Percentiles rank a stretch among this genome's conserved stretches.
Conservation (phyloP, 1,284 basidiomycete genomes). For the Sanghuangporus sanghuang region DNA sequence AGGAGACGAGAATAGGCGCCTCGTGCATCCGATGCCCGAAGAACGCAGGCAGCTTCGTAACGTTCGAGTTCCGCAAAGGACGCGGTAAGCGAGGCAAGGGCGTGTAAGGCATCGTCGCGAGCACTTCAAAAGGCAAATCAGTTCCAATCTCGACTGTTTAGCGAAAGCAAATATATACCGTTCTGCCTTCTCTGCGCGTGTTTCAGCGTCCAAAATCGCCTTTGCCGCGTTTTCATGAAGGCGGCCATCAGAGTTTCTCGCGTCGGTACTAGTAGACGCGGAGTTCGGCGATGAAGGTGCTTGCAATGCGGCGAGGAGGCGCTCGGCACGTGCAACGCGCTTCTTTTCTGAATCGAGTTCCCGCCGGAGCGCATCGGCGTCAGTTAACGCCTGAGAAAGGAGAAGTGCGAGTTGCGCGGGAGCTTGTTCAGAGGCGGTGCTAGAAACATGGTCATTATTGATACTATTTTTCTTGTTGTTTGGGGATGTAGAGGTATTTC, state of each 20-base stretch:
- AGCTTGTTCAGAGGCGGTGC: background rate
- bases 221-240: constrained; percentile 26
- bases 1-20: constrained; percentile 43
- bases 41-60: constrained; percentile 42
- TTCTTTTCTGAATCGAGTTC: constrained; percentile 18
- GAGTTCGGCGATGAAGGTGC: constrained; percentile 1
- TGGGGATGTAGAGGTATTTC: background rate
- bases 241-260: background rate
- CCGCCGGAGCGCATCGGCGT: constrained; percentile 13
- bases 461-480: background rate
- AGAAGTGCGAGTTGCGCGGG: constrained; percentile 17
- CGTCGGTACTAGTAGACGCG: background rate
- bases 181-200: constrained; percentile 45
- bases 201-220: constrained; percentile 41
- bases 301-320: constrained; percentile 35
- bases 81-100: constrained; percentile 42
- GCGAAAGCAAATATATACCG: constrained; percentile 28
- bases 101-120: constrained; percentile 52
- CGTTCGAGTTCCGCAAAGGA: constrained; percentile 50
- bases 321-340: constrained; percentile 51
- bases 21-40: constrained; percentile 45
- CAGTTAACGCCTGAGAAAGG: constrained; percentile 12
- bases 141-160: background rate
- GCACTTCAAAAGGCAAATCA: constrained; percentile 23
- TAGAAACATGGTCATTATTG: background rate